Base-by-base conservation (phyloP, 352 stramenopile genomes). In the Sclerospora graminicola region DNA sequence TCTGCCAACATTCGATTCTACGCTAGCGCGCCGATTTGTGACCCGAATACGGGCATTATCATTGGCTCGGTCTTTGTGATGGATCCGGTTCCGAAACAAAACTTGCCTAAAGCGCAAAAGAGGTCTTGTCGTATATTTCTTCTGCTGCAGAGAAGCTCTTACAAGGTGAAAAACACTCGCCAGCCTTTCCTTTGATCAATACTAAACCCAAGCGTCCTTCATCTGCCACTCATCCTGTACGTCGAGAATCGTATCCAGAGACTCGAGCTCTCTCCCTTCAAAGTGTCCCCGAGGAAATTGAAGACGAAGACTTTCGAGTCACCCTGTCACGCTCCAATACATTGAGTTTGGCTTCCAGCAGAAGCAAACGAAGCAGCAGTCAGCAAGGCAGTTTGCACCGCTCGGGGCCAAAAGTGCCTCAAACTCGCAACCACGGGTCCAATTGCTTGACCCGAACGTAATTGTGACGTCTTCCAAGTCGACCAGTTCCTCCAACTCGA, bases 1-100 rank as follows among this genome's bases (percentile, higher is more conserved):
- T 70, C 69, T 14, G 83, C 86, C 2, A 62, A 82, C 57, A 94
- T 98, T 44, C 78, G 89, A 4, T 97, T 98, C 57, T 97, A 97
- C 57, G 93, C 93, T 7, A 70, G 67, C 1, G 67, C 67, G 5
- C 75, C 78, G 0, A 78, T 90, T 42, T 79, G 74, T 20, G 73
- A 88, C 35, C 67, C 75, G 0, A 57, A 45, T 8, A 69, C 61
- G 0, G 50, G 64, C 8, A 62, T 84, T 18, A 61, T 88, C 13
- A 67, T 91, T 20, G 79, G 79, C 9, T 85, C 79, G 0, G 73
- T 91, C n/a, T 87, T 89, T 45, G 79, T 83, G 5, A 87, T 91
- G 71, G 79, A 91, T 27, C 61, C 67, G 2, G 59, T 63, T 31
- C 51, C 65, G 2, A 86, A 85, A 45, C 29, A 45, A 0, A 53